Evolutionary conservation across 352 stramenopile genomes (phyloP), one percentile per base, ranked within the genome.

Genomic region (Plasmopara halstedii): DNA sequence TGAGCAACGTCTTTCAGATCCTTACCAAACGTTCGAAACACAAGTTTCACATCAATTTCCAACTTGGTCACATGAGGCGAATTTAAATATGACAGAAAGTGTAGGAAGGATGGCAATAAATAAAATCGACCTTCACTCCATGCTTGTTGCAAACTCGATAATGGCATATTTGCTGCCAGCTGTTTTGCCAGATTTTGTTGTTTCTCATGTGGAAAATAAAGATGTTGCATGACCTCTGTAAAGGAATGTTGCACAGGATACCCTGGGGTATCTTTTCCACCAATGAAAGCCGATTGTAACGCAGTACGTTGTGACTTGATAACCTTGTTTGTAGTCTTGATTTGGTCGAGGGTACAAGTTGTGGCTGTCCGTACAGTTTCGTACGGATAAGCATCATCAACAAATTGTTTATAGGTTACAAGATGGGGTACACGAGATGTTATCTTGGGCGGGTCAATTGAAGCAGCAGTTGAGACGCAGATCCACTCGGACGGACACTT

Each of bases 341-440:
- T 62, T 15, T 73, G 44, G 27, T 84, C 70, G 9, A 85, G 67
- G 35, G 50, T 43, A 22, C 32, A 53, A 13, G 18, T 55, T 6
- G 45, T 22, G 27, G 47, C 52, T n/a, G 17, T 46, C 10, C 56
- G 26, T 33, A 86, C 55, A 29, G 58, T 85, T 46, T 80, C 48
- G 59, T 89, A 93, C 55, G 76, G 76, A 19, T 85, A 61, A 19
- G 56, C 29, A 14, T 85, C 64, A 49, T 90, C 81, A 18, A 89
- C 81, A 40, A 89, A 93, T 46, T 85, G 64, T 61, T 93, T 93
- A 68, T 93, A 93, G 18, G 79, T 77, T 46, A 88, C 58, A 7
- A 89, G 42, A 26, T 44, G 31, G 7, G 29, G 22, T 26, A 19
- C 38, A 19, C 46, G 42, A 2, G 43, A 15, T n/a, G 44, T 2